phyloP scores from a whole-genome alignment of 2,329 filamentous ascomycete genomes.

The Sclerotiophoma versabilis region DNA sequence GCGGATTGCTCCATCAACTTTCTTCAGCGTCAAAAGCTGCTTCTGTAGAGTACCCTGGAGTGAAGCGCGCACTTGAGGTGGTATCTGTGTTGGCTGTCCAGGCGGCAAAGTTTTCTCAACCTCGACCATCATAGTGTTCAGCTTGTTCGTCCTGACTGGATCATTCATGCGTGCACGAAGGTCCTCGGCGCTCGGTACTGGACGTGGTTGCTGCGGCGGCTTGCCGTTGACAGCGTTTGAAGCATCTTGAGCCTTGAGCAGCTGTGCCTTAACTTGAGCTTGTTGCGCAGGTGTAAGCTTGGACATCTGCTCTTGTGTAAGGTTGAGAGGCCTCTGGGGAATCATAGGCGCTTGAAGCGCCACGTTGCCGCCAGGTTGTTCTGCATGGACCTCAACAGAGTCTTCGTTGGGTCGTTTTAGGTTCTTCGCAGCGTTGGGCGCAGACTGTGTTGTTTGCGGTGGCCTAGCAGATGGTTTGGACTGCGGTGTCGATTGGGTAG shows the following conservation, averaged over 20 bases:
- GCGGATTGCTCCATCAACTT: slow-evolving; percentile 42
- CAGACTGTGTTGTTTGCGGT: slow-evolving; percentile 29
- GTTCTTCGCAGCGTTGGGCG: slow-evolving; percentile 27
- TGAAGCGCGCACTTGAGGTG: slow-evolving; percentile 26
- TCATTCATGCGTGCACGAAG: slow-evolving; percentile 35
- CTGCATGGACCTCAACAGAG: slow-evolving; percentile 46
- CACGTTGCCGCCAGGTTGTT: slow-evolving; percentile 29
- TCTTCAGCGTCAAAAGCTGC: slow-evolving; percentile 35
- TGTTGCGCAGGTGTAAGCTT: slow-evolving; percentile 44
- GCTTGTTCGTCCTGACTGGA: slow-evolving; percentile 36
- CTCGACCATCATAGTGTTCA: slow-evolving; percentile 38
- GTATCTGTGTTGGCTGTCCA: slow-evolving; percentile 32
- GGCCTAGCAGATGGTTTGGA: slow-evolving; percentile 28
- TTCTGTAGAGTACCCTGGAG: slow-evolving; percentile 39
- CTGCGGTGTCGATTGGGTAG: slow-evolving; percentile 14
- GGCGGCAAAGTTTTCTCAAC: slow-evolving; percentile 35
- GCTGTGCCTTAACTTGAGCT: slow-evolving; percentile 39
- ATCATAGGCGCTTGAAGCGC: slow-evolving; percentile 49
- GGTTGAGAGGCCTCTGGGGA: slow-evolving; percentile 39
- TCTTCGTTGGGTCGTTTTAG: slow-evolving; percentile 53
- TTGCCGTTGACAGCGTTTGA: slow-evolving; percentile 39
- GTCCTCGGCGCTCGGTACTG: slow-evolving; percentile 32
- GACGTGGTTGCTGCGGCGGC: slow-evolving; percentile 33
- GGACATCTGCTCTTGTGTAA: slow-evolving; percentile 45
- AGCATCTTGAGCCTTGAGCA: slow-evolving; percentile 45